Evolutionary conservation across 345 rosid genomes (phyloP).

Genomic region (Combretum micranthum): DNA sequence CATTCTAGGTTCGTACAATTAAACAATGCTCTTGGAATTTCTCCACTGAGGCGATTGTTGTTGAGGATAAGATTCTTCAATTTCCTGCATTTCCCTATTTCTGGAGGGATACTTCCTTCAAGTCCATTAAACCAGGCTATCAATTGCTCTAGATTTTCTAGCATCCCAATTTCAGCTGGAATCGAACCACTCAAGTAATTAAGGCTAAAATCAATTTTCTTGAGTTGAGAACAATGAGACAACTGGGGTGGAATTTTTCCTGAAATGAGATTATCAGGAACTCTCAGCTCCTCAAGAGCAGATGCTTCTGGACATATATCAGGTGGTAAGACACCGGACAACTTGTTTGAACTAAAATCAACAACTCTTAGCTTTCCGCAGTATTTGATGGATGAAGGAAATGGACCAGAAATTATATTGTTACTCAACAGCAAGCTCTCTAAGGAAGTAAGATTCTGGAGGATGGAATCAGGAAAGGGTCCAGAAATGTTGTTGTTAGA

Average conservation of each 20-base stretch:
- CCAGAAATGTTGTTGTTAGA: conserved; percentile 89
- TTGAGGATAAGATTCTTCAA: conserved; percentile 81
- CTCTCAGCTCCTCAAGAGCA: conserved; percentile 64
- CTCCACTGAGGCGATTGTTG: conserved; percentile 73
- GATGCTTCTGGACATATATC: conserved; percentile 82
- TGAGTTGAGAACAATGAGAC: conserved; percentile 75
- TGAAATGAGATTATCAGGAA: conserved; percentile 67
- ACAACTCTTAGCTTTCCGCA: conserved; percentile 55
- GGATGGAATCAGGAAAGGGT: conserved; percentile 55
- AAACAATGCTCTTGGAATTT: conserved; percentile 66
- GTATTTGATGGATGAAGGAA: conserved; percentile 59
- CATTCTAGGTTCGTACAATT: conserved; percentile 83
- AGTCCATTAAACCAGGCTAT: conserved; percentile 88
- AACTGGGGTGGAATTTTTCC: conserved; percentile 70
- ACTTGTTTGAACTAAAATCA: conserved; percentile 76
- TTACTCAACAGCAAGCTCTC: conserved; percentile 60
- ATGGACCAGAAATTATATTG: conserved; percentile 66
- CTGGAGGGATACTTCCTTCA: conserved; percentile 72
- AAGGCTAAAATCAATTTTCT: conserved; percentile 70
- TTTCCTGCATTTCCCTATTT: conserved; percentile 64
- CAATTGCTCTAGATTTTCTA: conserved; percentile 76
- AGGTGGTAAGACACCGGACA: conserved; percentile 66
- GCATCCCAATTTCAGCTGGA: conserved; percentile 71
- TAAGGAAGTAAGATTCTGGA: conserved; percentile 44
- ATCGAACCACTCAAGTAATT: conserved; percentile 80